phyloP scores from a whole-genome alignment of 352 stramenopile genomes.

The Thalassiosira sp. region DNA sequence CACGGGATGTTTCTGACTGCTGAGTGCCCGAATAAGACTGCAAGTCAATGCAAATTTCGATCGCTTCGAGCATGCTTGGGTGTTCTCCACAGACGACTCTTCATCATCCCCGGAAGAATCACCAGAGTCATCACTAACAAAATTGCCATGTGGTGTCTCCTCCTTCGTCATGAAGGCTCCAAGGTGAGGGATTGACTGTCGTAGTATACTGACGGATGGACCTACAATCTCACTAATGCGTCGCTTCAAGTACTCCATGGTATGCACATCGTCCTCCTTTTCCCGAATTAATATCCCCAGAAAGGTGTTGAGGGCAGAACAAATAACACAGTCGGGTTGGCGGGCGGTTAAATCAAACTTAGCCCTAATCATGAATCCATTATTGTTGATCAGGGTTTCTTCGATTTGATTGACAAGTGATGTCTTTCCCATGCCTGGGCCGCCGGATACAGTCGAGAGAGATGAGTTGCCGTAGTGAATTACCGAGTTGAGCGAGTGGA shows the following conservation, averaged over 20 bases:
- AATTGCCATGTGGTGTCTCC: no score
- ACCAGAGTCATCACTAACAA: no score
- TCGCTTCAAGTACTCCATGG: background rate
- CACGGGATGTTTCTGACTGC: conserved; percentile 10
- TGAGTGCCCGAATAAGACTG: background rate
- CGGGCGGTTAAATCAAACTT: conserved; percentile 12
- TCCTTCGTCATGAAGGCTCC: background rate
- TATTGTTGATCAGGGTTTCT: conserved; percentile 4
- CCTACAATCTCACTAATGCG: background rate
- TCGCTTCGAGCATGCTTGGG: no score
- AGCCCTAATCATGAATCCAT: conserved; percentile 19
- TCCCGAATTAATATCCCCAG: background rate
- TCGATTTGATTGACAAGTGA: conserved; percentile 26
- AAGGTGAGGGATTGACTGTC: background rate
- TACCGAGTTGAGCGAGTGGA: conserved; percentile 1
- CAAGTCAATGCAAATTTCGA: no score
- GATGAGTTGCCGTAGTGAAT: background rate
- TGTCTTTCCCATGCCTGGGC: conserved; percentile 12
- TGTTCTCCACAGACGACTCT: no score
- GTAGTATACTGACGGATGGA: background rate
- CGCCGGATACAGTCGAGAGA: background rate
- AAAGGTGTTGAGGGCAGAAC: conserved; percentile 21
- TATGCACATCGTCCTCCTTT: background rate
- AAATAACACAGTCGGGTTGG: conserved; percentile 14
- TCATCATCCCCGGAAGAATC: no score